A percentile compares a stretch with the other conserved stretches of the same genome.
Conservation (phyloP, 1,284 basidiomycete species). For the Thecaphora frezii region DNA sequence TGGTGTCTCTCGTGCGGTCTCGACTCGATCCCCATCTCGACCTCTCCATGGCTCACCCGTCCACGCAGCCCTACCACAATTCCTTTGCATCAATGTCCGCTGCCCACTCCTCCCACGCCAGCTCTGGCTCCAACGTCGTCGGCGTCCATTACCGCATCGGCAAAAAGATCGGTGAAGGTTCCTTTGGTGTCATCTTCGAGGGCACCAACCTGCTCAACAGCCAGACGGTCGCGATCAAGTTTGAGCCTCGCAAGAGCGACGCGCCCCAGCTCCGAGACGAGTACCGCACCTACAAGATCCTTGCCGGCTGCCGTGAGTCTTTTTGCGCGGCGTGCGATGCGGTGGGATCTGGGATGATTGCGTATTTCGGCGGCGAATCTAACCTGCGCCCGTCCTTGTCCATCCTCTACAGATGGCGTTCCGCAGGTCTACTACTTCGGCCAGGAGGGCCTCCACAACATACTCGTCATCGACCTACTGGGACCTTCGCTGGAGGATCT, state of each 20-base stretch:
- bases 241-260: slow-evolving; percentile 94
- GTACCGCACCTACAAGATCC: slow-evolving; percentile 93
- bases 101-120: slow-evolving; percentile 44
- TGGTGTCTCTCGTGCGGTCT: neutral
- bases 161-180: slow-evolving; percentile 68
- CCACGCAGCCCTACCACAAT: slow-evolving; percentile 28
- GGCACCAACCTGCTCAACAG: slow-evolving; percentile 92
- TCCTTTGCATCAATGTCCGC: slow-evolving; percentile 46
- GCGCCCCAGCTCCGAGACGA: slow-evolving; percentile 94
- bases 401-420: slow-evolving; percentile 69
- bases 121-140: slow-evolving; percentile 57
- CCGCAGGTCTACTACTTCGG: slow-evolving; percentile 97
- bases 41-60: slow-evolving; percentile 15
- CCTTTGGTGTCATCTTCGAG: slow-evolving; percentile 96
- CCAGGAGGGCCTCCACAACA: slow-evolving; percentile 95
- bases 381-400: neutral
- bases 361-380: too few relatives aligned
- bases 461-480: slow-evolving; percentile 91
- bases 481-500: slow-evolving; percentile 90
- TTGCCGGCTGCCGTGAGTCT: slow-evolving; percentile 82
- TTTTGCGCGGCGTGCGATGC: neutral
- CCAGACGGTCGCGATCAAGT: slow-evolving; percentile 96
- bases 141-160: slow-evolving; percentile 79
- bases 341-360: too few relatives aligned
- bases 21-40: neutral